These are phyloP conservation scores for Kodamaea nitidulidarum DNA, from an alignment of 805 yeast species.

Conservation along the genomic window DNA sequence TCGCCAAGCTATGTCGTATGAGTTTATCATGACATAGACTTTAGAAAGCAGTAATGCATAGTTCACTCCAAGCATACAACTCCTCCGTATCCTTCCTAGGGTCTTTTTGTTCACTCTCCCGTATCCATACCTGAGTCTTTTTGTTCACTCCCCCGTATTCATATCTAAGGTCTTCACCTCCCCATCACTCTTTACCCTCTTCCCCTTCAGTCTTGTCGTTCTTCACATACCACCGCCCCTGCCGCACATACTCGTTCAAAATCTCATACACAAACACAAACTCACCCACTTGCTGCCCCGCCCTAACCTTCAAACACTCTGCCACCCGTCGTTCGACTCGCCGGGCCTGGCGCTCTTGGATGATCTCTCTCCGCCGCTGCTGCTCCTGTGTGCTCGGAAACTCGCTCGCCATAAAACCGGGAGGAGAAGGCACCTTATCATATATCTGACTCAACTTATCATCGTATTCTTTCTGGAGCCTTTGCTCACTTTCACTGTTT, in stretches of 20 bases:
- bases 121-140: neutral
- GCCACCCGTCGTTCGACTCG: constrained; percentile 26
- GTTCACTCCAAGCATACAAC: too few species aligned
- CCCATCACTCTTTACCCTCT: too few species aligned
- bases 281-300: constrained; percentile 23
- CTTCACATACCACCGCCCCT: constrained; percentile 6
- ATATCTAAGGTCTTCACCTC: too few species aligned
- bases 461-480: constrained; percentile 16
- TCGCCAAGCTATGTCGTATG: too few species aligned
- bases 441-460: constrained; percentile 27
- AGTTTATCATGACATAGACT: too few species aligned
- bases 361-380: constrained; percentile 16
- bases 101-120: neutral
- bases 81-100: neutral
- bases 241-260: constrained; percentile 25
- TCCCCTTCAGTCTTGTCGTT: constrained; percentile 1
- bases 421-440: constrained; percentile 37
- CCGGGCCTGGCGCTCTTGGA: constrained; percentile 20
- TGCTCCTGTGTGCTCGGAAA: constrained; percentile 35
- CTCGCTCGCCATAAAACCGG: constrained; percentile 38
- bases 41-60: too few species aligned
- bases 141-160: neutral
- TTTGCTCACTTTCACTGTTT: constrained; percentile 9
- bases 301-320: constrained; percentile 19
- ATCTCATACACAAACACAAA: constrained; percentile 30